phyloP scores from a whole-genome alignment of 768 basidiomycete genomes.

The Omphalotus guepiniiformis region DNA sequence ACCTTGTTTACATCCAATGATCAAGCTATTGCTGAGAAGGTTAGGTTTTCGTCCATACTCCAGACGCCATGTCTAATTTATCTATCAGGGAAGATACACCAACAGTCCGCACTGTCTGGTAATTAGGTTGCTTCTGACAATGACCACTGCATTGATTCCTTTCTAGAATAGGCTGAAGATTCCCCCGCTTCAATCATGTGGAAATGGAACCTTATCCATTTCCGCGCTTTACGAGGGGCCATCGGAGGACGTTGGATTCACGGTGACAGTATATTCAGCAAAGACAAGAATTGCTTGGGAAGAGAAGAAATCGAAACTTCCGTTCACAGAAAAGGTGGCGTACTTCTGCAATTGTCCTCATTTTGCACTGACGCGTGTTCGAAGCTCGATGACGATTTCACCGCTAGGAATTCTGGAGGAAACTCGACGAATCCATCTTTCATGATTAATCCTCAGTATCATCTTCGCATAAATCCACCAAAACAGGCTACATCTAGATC shows the following conservation, averaged over 20 bases:
- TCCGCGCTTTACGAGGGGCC: slow-evolving; percentile 68
- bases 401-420: slow-evolving; percentile 75
- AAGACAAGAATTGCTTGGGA: slow-evolving; percentile 42
- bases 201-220: slow-evolving; percentile 45
- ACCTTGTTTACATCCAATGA: slow-evolving; percentile 13
- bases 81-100: slow-evolving; percentile 46
- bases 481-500: slow-evolving; percentile 15
- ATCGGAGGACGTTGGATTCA: slow-evolving; percentile 58
- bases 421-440: slow-evolving; percentile 77
- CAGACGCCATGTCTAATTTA: too few species aligned
- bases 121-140: slow-evolving; percentile 8
- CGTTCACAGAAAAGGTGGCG: slow-evolving; percentile 36
- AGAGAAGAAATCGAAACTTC: slow-evolving; percentile 31
- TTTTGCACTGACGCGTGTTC: neutral
- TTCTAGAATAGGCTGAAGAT: slow-evolving; percentile 33
- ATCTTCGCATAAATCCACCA: slow-evolving; percentile 50
- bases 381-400: slow-evolving; percentile 63
- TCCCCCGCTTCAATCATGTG: slow-evolving; percentile 28
- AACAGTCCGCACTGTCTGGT: slow-evolving; percentile 50
- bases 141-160: neutral
- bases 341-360: neutral
- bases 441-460: slow-evolving; percentile 90
- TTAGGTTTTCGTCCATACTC: slow-evolving; percentile 13
- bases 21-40: slow-evolving; percentile 35
- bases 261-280: slow-evolving; percentile 56